phyloP scores from a whole-genome alignment of 192 early-diverging fungal species.

The Backusella morwellensis region DNA sequence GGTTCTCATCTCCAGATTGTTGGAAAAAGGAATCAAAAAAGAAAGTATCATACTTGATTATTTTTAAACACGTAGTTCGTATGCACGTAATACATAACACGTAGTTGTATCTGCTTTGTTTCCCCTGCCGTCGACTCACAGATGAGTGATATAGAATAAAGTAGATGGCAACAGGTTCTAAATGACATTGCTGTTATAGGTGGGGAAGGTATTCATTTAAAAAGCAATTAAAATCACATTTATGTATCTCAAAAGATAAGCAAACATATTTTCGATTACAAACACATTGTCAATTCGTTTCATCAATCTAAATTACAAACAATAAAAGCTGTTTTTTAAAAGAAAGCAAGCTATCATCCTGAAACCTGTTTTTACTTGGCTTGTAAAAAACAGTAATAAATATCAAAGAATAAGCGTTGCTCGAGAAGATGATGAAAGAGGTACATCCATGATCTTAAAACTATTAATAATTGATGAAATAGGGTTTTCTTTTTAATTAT shows the following conservation, averaged over 20 bases:
- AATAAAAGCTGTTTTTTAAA: neutral
- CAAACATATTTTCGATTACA: neutral
- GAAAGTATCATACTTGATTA: no score
- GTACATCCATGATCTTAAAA: no score
- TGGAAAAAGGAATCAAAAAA: no score
- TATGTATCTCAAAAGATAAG: neutral
- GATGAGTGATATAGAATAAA: neutral
- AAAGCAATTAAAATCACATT: neutral
- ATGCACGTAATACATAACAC: neutral
- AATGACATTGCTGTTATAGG: neutral
- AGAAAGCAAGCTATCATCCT: no score
- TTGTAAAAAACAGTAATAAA: no score
- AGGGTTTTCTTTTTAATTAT: no score
- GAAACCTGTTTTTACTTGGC: no score
- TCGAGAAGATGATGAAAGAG: no score
- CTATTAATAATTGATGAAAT: no score
- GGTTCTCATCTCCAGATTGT: no score
- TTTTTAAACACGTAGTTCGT: neutral
- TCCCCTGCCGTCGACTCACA: neutral
- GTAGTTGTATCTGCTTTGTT: neutral
- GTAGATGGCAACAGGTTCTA: neutral
- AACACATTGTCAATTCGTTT: neutral
- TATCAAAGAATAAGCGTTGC: no score
- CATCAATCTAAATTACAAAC: neutral
- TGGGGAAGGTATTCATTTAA: neutral